A percentile compares a stretch with the other conserved stretches of the same genome.
These are phyloP conservation scores for Candida jianshihensis DNA, from an alignment of 805 yeast genomes.

Conservation along the genomic window DNA sequence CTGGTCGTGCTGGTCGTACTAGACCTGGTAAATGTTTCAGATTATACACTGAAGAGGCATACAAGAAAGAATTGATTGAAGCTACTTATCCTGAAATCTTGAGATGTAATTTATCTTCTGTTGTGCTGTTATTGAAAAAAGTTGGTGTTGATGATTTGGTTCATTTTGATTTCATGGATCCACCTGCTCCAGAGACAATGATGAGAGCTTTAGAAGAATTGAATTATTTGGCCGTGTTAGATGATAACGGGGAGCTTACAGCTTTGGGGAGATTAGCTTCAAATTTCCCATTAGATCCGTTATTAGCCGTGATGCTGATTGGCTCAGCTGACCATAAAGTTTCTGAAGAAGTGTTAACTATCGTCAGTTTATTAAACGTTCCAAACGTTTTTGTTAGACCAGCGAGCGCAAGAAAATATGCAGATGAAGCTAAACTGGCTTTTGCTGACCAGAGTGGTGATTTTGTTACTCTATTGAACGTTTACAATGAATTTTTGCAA, in stretches of 20 bases:
- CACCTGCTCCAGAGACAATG: conserved; percentile 99
- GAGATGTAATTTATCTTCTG: conserved; percentile 82
- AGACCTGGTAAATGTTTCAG: conserved; percentile 98
- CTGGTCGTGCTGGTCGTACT: conserved; percentile 99
- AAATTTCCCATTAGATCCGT: conserved; percentile 92
- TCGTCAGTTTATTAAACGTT: conserved; percentile 86
- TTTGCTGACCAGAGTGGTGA: conserved; percentile 96
- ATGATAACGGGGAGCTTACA: conserved; percentile 88
- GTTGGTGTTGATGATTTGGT: conserved; percentile 93
- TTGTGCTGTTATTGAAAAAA: conserved; percentile 89
- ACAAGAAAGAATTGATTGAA: conserved; percentile 85
- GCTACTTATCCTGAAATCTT: conserved; percentile 95
- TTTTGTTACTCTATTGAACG: conserved; percentile 85
- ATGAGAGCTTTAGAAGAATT: conserved; percentile 97
- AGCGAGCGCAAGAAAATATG: conserved; percentile 74
- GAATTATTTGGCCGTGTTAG: conserved; percentile 81
- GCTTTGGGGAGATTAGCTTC: conserved; percentile 86
- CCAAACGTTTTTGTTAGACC: conserved; percentile 96
- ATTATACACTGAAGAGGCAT: conserved; percentile 93
- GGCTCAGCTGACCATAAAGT: conserved; percentile 81
- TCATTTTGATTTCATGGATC: conserved; percentile 98
- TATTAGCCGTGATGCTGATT: conserved; percentile 87
- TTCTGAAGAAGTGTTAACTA: conserved; percentile 80
- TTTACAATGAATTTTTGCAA: conserved; percentile 72
- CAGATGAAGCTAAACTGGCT: conserved; percentile 81